Evolutionary conservation across 805 yeast genomes (phyloP), one percentile per base, ranked within the genome.

Genomic region (Kluyveromyces siamensis): DNA sequence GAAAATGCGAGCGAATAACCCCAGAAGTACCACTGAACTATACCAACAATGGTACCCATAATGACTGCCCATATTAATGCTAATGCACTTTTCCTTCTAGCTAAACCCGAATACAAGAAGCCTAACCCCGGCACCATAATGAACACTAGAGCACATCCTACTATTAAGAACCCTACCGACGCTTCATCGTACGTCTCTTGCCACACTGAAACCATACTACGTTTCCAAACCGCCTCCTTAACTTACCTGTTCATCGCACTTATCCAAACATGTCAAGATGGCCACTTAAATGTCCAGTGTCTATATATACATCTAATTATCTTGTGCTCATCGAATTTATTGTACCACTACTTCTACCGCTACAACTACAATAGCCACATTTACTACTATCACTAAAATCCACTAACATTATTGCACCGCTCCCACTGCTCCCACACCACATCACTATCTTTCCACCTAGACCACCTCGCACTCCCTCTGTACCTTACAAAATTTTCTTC

Each of bases 21-120:
- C 96, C 98, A 93, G 63, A 91, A 88, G 67, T 89, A 91, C 98
- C 98, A 91, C 63, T 89, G 96, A 61, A 89, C 79, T 47, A 80
- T 74, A 1, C 85, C 88, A 8, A 88, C 80, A 54, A 84, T 74
- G 6, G 86, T 80, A 6, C 88, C 77, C 76, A 83, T 77, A 39
- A 87, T 63, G n/a, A 79, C 80, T 8, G 83, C 79, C 85, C 95
- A 87, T 30, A 89, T 81, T 77, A 87, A 77, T 16, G 91, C 83
- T 42, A 89, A 71, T 0, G 96, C 96, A n/a, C 88, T 81, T 65
- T 89, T 89, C 60, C 96, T 72, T 61, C 96, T 73, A 11, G 96
- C 91, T 52, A 90, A 73, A 14, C 98, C 99, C 10, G 96, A 83
- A 66, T 91, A 91, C 38, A 91, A 73, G 62, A 90, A 87, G 2